Percentiles rank a stretch among this genome's conserved stretches.
These are phyloP conservation scores for Backusella macrospora DNA, from an alignment of 192 early-diverging fungal genomes.

Conservation along the genomic window DNA sequence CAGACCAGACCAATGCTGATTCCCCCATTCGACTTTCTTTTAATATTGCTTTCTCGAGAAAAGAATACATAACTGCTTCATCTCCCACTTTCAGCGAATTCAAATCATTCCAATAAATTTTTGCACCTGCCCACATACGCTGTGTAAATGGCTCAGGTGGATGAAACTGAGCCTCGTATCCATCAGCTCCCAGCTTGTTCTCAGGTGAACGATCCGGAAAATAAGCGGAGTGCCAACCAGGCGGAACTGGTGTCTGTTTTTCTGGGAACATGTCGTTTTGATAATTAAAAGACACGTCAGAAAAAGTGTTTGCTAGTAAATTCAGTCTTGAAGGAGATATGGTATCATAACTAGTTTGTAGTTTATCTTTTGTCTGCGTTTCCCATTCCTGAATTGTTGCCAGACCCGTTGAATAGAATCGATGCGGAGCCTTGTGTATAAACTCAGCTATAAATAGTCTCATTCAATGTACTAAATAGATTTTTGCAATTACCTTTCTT, in stretches of 20 bases:
- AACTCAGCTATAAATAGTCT: background rate
- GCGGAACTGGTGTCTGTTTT: constrained; percentile 58
- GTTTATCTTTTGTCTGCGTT: background rate
- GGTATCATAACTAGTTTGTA: constrained; percentile 10
- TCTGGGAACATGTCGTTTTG: constrained; percentile 35
- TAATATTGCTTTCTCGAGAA: constrained; percentile 54
- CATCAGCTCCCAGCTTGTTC: constrained; percentile 70
- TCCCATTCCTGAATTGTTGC: background rate
- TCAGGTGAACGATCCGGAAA: constrained; percentile 78
- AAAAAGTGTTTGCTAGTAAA: constrained; percentile 42
- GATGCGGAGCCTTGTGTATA: background rate
- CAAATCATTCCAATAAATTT: constrained; percentile 55
- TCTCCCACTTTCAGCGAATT: constrained; percentile 70
- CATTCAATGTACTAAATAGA: background rate
- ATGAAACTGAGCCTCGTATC: constrained; percentile 74
- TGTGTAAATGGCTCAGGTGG: constrained; percentile 78
- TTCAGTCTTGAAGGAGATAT: constrained; percentile 35
- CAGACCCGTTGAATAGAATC: background rate
- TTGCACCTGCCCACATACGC: constrained; percentile 91
- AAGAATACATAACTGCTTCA: constrained; percentile 59
- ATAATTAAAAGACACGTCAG: constrained; percentile 15
- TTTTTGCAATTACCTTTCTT: background rate
- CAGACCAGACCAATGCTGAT: constrained; percentile 70
- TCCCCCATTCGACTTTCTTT: constrained; percentile 61
- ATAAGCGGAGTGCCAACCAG: constrained; percentile 76